These are phyloP conservation scores for Steccherinum ochraceum DNA, from an alignment of 768 basidiomycete species.

Conservation along the genomic window DNA sequence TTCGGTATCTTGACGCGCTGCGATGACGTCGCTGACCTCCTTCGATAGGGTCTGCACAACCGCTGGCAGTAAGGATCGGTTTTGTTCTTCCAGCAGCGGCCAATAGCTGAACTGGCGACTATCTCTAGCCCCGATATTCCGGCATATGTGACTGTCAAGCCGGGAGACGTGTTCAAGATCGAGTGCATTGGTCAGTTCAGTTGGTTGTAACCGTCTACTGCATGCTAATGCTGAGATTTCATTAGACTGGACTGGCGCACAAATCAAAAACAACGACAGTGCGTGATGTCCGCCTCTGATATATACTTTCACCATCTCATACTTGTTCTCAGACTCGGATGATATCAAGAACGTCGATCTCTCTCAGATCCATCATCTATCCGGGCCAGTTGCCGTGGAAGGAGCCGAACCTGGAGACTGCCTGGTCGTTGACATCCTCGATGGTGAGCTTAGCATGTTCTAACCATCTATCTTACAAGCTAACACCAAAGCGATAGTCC, in stretches of 20 bases:
- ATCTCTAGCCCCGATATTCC: constrained; percentile 54
- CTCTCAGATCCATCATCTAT: constrained; percentile 65
- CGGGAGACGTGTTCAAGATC: constrained; percentile 62
- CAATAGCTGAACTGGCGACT: not conserved
- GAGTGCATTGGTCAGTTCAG: constrained; percentile 53
- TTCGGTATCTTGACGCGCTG: too few species aligned
- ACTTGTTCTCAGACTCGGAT: constrained; percentile 42
- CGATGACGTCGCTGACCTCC: too few species aligned
- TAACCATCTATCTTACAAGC: not conserved
- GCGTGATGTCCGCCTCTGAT: constrained; percentile 13
- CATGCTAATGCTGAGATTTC: not conserved
- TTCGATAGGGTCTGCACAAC: constrained; percentile 68
- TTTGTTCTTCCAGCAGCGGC: too few species aligned
- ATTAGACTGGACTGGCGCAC: constrained; percentile 75
- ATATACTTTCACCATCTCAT: not conserved
- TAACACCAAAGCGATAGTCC: constrained; percentile 31
- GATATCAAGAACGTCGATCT: constrained; percentile 64
- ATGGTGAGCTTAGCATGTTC: constrained; percentile 34
- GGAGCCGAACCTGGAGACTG: constrained; percentile 77
- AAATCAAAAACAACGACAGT: constrained; percentile 75
- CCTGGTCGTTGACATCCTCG: constrained; percentile 74
- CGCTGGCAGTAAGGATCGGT: constrained; percentile 59
- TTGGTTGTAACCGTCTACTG: not conserved
- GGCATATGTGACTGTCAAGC: constrained; percentile 53
- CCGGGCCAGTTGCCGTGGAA: constrained; percentile 69